These are phyloP conservation scores for Eutrema yunnanense DNA, from an alignment of 345 rosid species.

Conservation along the genomic window DNA sequence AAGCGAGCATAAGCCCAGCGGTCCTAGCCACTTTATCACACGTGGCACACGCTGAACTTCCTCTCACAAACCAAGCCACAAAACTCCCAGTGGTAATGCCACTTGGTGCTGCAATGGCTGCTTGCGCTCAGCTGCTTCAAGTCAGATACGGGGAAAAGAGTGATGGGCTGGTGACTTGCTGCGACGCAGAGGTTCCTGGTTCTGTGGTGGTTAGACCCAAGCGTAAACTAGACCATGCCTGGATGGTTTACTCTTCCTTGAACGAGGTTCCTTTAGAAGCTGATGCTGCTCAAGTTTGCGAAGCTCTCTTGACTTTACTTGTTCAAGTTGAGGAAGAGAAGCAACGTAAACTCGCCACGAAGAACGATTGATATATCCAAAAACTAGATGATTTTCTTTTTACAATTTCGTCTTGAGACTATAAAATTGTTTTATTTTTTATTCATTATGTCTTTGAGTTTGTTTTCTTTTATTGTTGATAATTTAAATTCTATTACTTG, in stretches of 20 bases:
- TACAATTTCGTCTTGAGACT: background rate
- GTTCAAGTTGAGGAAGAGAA: constrained; percentile 65
- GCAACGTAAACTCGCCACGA: constrained; percentile 11
- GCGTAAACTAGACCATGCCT: constrained; percentile 84
- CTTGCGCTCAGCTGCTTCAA: constrained; percentile 87
- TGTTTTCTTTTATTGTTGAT: background rate
- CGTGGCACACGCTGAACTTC: constrained; percentile 89
- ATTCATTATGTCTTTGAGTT: background rate
- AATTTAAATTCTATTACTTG: background rate
- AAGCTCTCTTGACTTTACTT: constrained; percentile 79
- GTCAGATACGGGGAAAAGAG: constrained; percentile 83
- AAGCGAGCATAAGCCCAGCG: constrained; percentile 76
- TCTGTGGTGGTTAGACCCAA: constrained; percentile 76
- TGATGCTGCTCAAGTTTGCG: constrained; percentile 85
- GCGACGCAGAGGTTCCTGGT: constrained; percentile 97
- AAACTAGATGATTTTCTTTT: background rate
- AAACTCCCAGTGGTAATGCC: constrained; percentile 86
- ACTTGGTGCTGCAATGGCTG: constrained; percentile 95
- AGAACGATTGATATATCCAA: background rate
- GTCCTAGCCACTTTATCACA: constrained; percentile 76
- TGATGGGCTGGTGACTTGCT: constrained; percentile 79
- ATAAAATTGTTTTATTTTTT: background rate
- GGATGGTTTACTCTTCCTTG: constrained; percentile 95
- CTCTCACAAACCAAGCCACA: constrained; percentile 47
- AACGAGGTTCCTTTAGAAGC: constrained; percentile 62